Evolutionary conservation across 2,329 filamentous ascomycete species (phyloP), one percentile per base, ranked within the genome.

Genomic region (Colletotrichum caudatum): DNA sequence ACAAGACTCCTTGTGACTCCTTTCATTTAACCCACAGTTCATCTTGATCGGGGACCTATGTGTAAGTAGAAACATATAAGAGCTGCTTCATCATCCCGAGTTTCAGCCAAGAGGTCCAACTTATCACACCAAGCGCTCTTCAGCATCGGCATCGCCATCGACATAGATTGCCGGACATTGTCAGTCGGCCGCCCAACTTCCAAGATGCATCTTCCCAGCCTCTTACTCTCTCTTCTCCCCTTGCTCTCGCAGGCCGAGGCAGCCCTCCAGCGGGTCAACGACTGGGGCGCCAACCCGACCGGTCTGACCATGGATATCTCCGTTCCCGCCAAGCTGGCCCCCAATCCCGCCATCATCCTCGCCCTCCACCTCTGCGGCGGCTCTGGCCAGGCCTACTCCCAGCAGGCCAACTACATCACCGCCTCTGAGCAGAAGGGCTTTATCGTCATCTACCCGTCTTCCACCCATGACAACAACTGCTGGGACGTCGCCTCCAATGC

Each of bases 401-500:
- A 62, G 23, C 63, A 68, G n/a, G 68, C 64, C 11, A 51, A 71
- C 20, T 71, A 72, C 29, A 63, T 67, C 8, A n/a, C 73, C 2
- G 53, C 54, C 26, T 83, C 85, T 3, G 85, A 87, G 54, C 74
- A 77, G 23, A 80, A 84, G 59, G 83, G 84, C 11, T 87, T 85
- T 78, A 85, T 89, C 60, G 58, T 77, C 23, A 78, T 79, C 62
- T 80, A 78, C 60, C 79, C 80, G 2, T 66, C 60, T 51, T 76
- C 72, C 46, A 76, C 59, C 54, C 74, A 66, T 35, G 74, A 72
- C 63, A 75, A 41, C 63, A 76, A 76, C 69, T 88, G 86, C 76
- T 88, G 86, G 86, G 87, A 88, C 73, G 85, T 88, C 7, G 82
- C 82, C 18, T 84, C 81, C 23, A 76, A 79, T 5, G 63, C 59